Evolutionary conservation across 2,329 filamentous ascomycete species (phyloP).

Genomic region (Botrytis medusae): DNA sequence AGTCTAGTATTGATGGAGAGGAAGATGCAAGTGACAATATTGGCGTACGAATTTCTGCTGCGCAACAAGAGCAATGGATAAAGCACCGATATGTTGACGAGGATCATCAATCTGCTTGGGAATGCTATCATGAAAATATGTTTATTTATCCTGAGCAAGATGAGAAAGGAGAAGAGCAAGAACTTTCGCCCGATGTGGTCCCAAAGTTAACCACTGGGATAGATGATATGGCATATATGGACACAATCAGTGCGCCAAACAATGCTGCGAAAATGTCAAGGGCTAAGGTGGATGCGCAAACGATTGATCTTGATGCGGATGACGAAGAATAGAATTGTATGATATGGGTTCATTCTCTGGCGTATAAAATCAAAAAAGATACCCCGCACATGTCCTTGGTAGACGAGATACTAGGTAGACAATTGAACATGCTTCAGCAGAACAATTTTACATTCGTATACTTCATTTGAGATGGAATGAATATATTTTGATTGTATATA

Average conservation of each 20-base stretch:
- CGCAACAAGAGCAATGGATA: conserved; percentile 82
- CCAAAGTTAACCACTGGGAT: conserved; percentile 52
- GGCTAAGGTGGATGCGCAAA: conserved; percentile 32
- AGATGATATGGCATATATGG: conserved; percentile 59
- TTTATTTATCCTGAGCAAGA: conserved; percentile 44
- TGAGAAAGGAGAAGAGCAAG: conserved; percentile 24
- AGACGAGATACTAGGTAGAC: conserved; percentile 16
- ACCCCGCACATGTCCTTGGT: conserved; percentile 30
- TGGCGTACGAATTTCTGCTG: conserved; percentile 70
- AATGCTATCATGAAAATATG: conserved; percentile 71
- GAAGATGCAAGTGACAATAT: conserved; percentile 67
- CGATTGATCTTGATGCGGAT: conserved; percentile 17
- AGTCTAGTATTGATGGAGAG: conserved; percentile 69
- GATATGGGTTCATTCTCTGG: conserved; percentile 29
- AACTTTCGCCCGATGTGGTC: conserved; percentile 28
- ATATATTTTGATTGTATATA: not conserved
- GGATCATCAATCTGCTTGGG: conserved; percentile 73
- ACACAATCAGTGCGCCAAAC: conserved; percentile 57
- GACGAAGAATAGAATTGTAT: conserved; percentile 18
- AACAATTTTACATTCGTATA: not conserved
- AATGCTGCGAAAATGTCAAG: conserved; percentile 37
- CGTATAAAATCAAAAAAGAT: conserved; percentile 33
- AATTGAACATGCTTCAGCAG: conserved; percentile 12
- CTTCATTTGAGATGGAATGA: not conserved
- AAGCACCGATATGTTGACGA: conserved; percentile 79